Base-by-base conservation (phyloP, 345 rosid genomes). In the Salix koriyanagi region DNA sequence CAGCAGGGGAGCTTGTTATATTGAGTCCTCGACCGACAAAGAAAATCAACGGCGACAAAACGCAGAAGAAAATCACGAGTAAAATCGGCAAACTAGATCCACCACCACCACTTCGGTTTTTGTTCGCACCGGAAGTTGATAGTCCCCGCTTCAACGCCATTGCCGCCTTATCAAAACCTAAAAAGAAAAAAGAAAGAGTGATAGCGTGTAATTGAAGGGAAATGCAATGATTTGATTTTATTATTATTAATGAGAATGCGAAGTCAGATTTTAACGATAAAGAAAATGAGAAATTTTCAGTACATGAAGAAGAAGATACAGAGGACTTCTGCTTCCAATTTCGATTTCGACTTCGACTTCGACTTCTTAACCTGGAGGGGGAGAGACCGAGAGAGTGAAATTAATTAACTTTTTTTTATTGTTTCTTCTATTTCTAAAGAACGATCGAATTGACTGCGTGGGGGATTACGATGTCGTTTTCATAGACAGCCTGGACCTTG, bases 121-220 rank as follows among this genome's bases (percentile, higher is more conserved):
- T 81, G 18, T 72, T 73, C 71, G 79, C 79, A 77, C 83, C 83
- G 50, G 75, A 61, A 34, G 79, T 71, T 11, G 88, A 85, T 56
- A 85, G 77, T 37, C 92, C 95, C 71, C 93, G 91, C 87, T 78
- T 91, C 80, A 87, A 83, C 86, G 92, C 89, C 98, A 94, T 94
- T 85, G 69, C 77, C 77, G 32, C 71, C 21, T 34, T 62, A 44
- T 70, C 81, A 80, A 80, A 82, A 81, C 76, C 87, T 81, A 26
- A 37, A 21, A 30, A 42, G 39, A 39, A 34, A 50, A 34, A 5
- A 11, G 26, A 28, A 58, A 44, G 32, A 61, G 58, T 44, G 32
- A 46, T 28, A 70, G 36, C 52, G 79, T 41, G 71, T 37, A 12
- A 34, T 37, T 18, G 58, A 8, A 67, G 37, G 25, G 15, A 75